Evolutionary conservation across 2,329 filamentous ascomycete species (phyloP).

Genomic region (Ceratocystis cacaofunesta): DNA sequence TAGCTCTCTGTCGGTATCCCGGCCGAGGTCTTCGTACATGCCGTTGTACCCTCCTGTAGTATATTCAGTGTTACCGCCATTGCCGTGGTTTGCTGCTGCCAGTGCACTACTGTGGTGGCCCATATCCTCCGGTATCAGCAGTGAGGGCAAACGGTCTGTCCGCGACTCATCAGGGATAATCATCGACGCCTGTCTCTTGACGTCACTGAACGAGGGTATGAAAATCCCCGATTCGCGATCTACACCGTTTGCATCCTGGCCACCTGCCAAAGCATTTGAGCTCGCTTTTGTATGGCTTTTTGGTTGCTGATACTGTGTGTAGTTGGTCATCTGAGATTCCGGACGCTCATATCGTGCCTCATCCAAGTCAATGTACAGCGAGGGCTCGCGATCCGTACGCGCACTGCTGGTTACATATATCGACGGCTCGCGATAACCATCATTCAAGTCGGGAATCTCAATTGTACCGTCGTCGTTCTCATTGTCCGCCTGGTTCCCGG

Average conservation of each 20-base stretch:
- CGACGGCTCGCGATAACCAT: constrained; percentile 15
- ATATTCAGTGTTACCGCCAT: neutral
- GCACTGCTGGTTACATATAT: constrained; percentile 14
- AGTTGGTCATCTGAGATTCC: constrained; percentile 11
- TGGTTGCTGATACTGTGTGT: constrained; percentile 5
- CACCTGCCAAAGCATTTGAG: neutral
- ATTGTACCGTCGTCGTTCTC: constrained; percentile 17
- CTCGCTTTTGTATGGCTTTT: constrained; percentile 6
- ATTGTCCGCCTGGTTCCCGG: constrained; percentile 2
- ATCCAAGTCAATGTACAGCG: constrained; percentile 14
- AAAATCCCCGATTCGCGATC: constrained; percentile 12
- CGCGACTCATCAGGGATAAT: constrained; percentile 16
- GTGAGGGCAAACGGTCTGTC: constrained; percentile 13
- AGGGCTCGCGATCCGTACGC: constrained; percentile 13
- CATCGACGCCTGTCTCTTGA: constrained; percentile 13
- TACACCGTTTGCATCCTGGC: neutral
- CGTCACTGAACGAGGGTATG: constrained; percentile 13
- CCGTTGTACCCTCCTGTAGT: constrained; percentile 13
- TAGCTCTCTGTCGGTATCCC: neutral
- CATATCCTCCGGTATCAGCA: constrained; percentile 16
- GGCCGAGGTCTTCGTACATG: constrained; percentile 10
- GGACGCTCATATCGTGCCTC: constrained; percentile 12
- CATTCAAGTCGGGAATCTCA: constrained; percentile 15
- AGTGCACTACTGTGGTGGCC: constrained; percentile 3
- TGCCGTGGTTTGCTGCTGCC: neutral